Conservation (phyloP, 75 land plant species). For the Selaginella moellendorffii region DNA sequence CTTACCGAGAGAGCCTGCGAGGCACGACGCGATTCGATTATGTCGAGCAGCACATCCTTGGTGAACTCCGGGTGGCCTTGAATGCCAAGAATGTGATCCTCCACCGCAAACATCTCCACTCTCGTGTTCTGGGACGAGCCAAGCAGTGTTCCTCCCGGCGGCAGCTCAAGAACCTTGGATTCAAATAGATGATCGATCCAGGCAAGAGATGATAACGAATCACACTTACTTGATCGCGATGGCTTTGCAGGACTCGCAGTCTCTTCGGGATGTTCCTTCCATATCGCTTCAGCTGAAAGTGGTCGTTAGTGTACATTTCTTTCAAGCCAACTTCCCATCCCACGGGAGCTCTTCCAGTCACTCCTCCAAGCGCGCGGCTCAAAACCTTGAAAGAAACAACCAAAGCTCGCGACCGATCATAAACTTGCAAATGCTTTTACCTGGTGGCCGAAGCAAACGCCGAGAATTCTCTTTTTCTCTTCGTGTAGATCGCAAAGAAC, state of each 20-base stretch:
- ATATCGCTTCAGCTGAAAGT: slow-evolving; percentile 24
- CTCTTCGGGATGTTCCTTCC: slow-evolving; percentile 31
- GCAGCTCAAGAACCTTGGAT: slow-evolving; percentile 47
- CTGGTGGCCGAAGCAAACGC: slow-evolving; percentile 95
- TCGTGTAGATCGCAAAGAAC: slow-evolving; percentile 32
- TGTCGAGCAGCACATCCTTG: slow-evolving; percentile 47
- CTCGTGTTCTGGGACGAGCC: slow-evolving; percentile 56
- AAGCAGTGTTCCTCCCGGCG: slow-evolving; percentile 47
- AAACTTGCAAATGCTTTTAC: too few species aligned
- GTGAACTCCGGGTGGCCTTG: slow-evolving; percentile 97
- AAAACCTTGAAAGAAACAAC: slow-evolving; percentile 32
- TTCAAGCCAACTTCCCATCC: slow-evolving; percentile 86
- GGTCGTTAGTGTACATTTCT: slow-evolving; percentile 24
- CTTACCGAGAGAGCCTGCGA: slow-evolving; percentile 29
- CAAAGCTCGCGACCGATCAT: too few species aligned
- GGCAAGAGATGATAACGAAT: too few species aligned
- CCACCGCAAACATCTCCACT: slow-evolving; percentile 57
- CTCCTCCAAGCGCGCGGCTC: slow-evolving; percentile 79
- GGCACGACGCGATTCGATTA: slow-evolving; percentile 42
- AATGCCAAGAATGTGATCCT: slow-evolving; percentile 56
- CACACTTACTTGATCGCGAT: slow-evolving; percentile 47
- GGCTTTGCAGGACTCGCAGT: slow-evolving; percentile 44
- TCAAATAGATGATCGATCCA: background rate
- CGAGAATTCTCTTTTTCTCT: slow-evolving; percentile 45
- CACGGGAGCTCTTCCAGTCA: slow-evolving; percentile 36